Evolutionary conservation across 768 basidiomycete genomes (phyloP), one percentile per base, ranked within the genome.

Genomic region (Tricholoma matsutake): DNA sequence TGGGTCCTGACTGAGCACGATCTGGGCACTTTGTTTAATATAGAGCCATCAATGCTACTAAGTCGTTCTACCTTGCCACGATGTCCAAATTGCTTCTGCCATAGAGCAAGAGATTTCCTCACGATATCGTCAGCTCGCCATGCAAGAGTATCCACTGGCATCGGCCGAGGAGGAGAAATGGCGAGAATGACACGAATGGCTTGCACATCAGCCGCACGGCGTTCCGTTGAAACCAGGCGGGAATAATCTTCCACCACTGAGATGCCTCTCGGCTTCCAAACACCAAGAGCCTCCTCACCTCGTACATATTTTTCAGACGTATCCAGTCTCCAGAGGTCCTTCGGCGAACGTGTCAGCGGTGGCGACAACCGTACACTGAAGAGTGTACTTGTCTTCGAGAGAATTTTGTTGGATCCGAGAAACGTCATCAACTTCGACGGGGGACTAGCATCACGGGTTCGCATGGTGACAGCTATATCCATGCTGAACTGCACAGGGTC

Each of bases 241-340:
- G 79, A 79, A 69, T 92, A 91, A 69, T 98, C 96, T 64, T 96
- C 88, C 28, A 99, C 89, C 9, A 94, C 87, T 1, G 89, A 88
- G 28, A 98, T 82, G 8, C 96, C 93, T 49, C 96, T 83, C 47
- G 96, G 87, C 65, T 86, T 90, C 96, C 96, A 98, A 18, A 80
- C 73, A 6, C 83, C 86, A 29, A 98, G 80, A 3, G 80, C 73
- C 67, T 98, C 96, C 71, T 98, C 96, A 7, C 96, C 96, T 49
- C 88, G 83, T 0, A 99, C 95, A 73, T 96, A 98, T 72, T 94
- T 96, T 75, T 92, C 91, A 29, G 92, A 87, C 1, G 96, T 98
- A 76, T 99, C 94, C 56, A 98, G 79, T 41, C 95, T 80, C 97
- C 96, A 98, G 13, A 99, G 79, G 64, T 98, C 95, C 70, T 86